Base-by-base conservation (phyloP, 805 yeast genomes). In the Sugiyamaella valdiviana region DNA sequence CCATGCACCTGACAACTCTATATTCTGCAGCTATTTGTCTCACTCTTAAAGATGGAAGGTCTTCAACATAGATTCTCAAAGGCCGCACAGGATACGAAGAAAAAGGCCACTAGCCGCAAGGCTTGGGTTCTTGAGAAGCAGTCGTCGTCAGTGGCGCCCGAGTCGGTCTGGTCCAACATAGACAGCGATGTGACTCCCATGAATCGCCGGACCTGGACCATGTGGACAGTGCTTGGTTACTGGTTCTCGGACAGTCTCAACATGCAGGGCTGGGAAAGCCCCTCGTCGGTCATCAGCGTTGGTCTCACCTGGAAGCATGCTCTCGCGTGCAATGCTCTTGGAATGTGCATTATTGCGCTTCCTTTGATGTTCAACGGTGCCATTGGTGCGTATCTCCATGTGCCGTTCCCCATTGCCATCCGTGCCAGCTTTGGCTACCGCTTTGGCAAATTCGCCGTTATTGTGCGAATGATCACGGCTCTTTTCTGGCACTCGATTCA, bases 101-200 rank as follows among this genome's bases (percentile, higher is more conserved):
- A 46, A 36, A 46, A 54, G 36, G 50, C 53, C 22, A 57, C 60
- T 19, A 38, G 50, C 32, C 32, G 32, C 9, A 26, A 26, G 32
- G 32, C 32, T n/a, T 26, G 32, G 32, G 7, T 26, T n/a, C 32
- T 58, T 9, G 57, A 55, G 19, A 58, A 58, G 45, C 53, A 57
- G 36, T 3, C 41, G 10, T 43, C 56, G 21, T 56, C 62, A 2
- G 43, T 50, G 22, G 62, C 62, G 7, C 60, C 60, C 6, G 37
- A 47, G 10, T 49, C 51, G 14, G 51, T 56, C 22, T 59, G 61
- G 60, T 58, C 59, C 5, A 57, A 64, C 42, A 54, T 59, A 39
- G 57, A 54, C 21, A 75, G 86, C 63, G 76, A 73, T 21, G 77
- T 82, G 16, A 54, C 57, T 16, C 51, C 50, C 10, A 24, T 45